Evolutionary conservation across 2,329 filamentous ascomycete genomes (phyloP).

Genomic region (Epichloe brachyelytri): DNA sequence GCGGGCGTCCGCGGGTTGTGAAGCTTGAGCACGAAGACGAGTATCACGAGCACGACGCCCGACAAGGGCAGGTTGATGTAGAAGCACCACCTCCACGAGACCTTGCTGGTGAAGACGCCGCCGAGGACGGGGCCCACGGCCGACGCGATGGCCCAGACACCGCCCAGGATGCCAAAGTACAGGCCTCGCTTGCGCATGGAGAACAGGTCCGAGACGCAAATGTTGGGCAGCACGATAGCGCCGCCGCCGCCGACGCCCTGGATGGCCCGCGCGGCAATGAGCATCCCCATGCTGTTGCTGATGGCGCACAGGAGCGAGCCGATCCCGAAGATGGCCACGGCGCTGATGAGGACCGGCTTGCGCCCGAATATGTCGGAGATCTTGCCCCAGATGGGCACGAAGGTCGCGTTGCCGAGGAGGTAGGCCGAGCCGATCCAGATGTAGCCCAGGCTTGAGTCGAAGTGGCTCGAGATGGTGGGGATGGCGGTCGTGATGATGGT

Average conservation of each 20-base stretch:
- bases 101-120: conserved; percentile 51
- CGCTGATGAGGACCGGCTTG: conserved; percentile 38
- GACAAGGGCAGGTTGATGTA: conserved; percentile 48
- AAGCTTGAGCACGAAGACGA: conserved; percentile 52
- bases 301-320: conserved; percentile 42
- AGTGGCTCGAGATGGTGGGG: conserved; percentile 49
- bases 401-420: conserved; percentile 54
- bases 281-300: conserved; percentile 34
- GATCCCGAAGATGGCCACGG: conserved; percentile 39
- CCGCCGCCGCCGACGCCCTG: conserved; percentile 46
- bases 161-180: conserved; percentile 40
- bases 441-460: conserved; percentile 57
- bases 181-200: conserved; percentile 36
- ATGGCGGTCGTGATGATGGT: conserved; percentile 56
- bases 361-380: conserved; percentile 46
- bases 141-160: conserved; percentile 51
- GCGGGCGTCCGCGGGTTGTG: conserved; percentile 55
- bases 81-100: conserved; percentile 59
- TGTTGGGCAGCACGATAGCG: conserved; percentile 46
- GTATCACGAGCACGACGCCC: conserved; percentile 32
- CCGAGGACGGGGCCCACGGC: conserved; percentile 55
- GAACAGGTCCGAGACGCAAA: conserved; percentile 43
- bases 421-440: conserved; percentile 69
- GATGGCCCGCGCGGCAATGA: conserved; percentile 41
- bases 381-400: conserved; percentile 58